Conservation (phyloP, 2,329 filamentous ascomycete species). For the Neofusicoccum ribis region DNA sequence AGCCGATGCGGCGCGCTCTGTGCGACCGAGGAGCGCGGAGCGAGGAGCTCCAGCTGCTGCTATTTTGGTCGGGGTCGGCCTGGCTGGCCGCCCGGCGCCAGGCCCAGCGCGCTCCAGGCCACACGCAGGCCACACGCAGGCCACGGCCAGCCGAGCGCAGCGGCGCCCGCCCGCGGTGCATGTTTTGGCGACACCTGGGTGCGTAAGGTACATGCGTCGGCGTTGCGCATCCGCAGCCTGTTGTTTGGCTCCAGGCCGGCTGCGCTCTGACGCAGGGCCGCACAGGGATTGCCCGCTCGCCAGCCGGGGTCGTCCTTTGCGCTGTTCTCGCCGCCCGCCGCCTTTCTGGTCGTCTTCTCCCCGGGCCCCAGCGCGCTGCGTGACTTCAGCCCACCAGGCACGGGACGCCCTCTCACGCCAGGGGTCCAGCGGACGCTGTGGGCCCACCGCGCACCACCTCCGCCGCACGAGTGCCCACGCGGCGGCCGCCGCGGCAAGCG, state of each 20-base stretch:
- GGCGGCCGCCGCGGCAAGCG: background rate
- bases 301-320: background rate
- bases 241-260: constrained; percentile 8
- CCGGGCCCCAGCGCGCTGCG: background rate
- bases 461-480: background rate
- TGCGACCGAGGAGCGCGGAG: background rate
- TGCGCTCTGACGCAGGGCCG: constrained; percentile 14
- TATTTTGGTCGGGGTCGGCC: background rate
- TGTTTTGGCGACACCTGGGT: background rate
- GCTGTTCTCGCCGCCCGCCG: constrained; percentile 2
- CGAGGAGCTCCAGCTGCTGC: background rate
- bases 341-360: background rate
- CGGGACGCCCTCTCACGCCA: background rate
- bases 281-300: background rate
- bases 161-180: background rate
- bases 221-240: constrained; percentile 4
- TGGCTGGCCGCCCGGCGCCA: background rate
- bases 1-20: background rate
- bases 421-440: background rate
- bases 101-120: background rate
- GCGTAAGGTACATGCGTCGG: constrained; percentile 5
- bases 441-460: background rate
- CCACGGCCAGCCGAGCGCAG: background rate
- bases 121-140: background rate
- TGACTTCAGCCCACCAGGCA: background rate